phyloP scores from a whole-genome alignment of 83 land plant genomes.

The Isoetes engelmannii region DNA sequence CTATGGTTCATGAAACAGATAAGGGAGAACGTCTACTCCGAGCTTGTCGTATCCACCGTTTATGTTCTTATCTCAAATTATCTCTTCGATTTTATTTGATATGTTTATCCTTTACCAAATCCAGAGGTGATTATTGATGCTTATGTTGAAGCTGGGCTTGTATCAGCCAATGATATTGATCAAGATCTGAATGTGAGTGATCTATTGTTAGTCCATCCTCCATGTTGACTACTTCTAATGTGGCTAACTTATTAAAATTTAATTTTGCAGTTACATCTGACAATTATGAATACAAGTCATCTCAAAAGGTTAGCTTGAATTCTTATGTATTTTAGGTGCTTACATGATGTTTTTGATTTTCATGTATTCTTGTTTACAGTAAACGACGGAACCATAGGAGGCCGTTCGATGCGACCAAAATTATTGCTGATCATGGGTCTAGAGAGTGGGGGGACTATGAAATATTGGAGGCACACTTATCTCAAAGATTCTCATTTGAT shows the following conservation, averaged over 20 bases:
- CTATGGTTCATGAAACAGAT: conserved; percentile 18
- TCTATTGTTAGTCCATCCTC: background rate
- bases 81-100: background rate
- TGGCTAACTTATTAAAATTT: background rate
- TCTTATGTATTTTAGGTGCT: background rate
- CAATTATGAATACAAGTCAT: conserved; percentile 33
- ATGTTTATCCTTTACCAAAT: conserved; percentile 10
- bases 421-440: conserved; percentile 18
- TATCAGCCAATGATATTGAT: conserved; percentile 20
- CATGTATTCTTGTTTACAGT: background rate
- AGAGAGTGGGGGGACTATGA: conserved; percentile 29
- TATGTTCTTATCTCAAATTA: background rate
- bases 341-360: background rate
- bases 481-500: conserved; percentile 29
- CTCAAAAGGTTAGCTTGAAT: conserved; percentile 3
- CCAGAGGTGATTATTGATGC: conserved; percentile 28
- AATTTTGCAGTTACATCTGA: conserved; percentile 27
- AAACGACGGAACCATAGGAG: conserved; percentile 7
- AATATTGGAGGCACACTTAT: conserved; percentile 29
- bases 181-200: conserved; percentile 20
- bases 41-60: conserved; percentile 33
- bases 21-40: conserved; percentile 9
- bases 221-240: background rate
- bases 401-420: conserved; percentile 32
- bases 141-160: conserved; percentile 32